Percentiles rank a stretch among this genome's conserved stretches.
Conservation (phyloP, 2,329 filamentous ascomycete genomes). For the Penicillium vulpinum region DNA sequence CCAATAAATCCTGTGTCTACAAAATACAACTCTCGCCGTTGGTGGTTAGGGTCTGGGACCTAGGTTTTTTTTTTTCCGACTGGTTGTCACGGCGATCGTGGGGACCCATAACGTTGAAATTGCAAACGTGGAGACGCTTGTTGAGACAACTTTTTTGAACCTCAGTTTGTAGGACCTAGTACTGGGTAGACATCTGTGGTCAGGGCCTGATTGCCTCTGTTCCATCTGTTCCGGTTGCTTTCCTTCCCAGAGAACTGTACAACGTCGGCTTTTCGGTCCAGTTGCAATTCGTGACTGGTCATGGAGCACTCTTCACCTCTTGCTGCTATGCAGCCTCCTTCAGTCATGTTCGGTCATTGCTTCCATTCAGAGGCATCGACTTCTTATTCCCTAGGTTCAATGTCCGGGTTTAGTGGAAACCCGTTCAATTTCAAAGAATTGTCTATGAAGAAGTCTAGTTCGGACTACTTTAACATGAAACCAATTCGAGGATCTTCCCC, state of each 20-base stretch:
- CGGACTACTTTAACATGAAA: slow-evolving; percentile 82
- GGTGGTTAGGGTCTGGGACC: slow-evolving; percentile 19
- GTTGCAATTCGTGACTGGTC: slow-evolving; percentile 18
- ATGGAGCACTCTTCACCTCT: slow-evolving; percentile 96
- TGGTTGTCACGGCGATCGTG: slow-evolving; percentile 16
- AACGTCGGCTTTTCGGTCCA: slow-evolving; percentile 11
- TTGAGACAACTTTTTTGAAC: slow-evolving; percentile 6
- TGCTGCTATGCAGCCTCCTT: slow-evolving; percentile 81
- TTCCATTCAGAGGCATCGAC: slow-evolving; percentile 57
- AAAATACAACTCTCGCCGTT: slow-evolving; percentile 23
- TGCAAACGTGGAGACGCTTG: slow-evolving; percentile 12
- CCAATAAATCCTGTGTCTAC: slow-evolving; percentile 26
- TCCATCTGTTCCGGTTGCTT: background rate
- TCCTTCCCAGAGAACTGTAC: slow-evolving; percentile 10
- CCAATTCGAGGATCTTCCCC: slow-evolving; percentile 82
- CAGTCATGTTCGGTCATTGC: slow-evolving; percentile 64
- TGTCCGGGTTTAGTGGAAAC: slow-evolving; percentile 60
- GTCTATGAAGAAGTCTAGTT: slow-evolving; percentile 66
- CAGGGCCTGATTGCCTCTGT: background rate
- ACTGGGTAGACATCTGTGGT: slow-evolving; percentile 4
- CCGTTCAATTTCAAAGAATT: slow-evolving; percentile 75
- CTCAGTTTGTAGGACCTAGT: slow-evolving; percentile 11
- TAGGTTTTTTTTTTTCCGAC: slow-evolving; percentile 7
- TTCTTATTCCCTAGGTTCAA: slow-evolving; percentile 51
- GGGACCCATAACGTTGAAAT: slow-evolving; percentile 16